Evolutionary conservation across 495 filamentous ascomycete genomes (phyloP), one percentile per base, ranked within the genome.

Genomic region (Bombardia bombarda): DNA sequence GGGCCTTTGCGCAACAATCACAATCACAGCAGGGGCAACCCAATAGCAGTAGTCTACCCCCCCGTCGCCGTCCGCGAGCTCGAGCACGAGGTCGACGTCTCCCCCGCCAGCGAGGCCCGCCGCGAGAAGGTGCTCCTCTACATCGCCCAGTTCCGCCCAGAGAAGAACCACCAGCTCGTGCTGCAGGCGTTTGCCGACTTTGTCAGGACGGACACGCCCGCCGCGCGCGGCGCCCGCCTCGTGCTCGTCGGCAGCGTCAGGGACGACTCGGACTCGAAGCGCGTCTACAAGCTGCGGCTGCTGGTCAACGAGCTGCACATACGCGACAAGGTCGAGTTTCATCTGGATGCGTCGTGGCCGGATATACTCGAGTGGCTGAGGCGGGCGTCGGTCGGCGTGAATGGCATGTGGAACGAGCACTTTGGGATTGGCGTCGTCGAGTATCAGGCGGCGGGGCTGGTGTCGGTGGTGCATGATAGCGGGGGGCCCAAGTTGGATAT

Each of bases 331-430:
- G 87, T 93, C 23, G 77, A 86, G 40, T 98, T 98, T 65, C 73
- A 90, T 48, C 82, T 86, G 48, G 88, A 97, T 55, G 89, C 87
- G 4, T 75, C 81, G 30, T 97, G 90, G 89, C 78, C 82, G 5
- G 75, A 87, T 45, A 84, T 98, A 32, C 72, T 93, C 10, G 70
- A 79, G 18, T 87, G 86, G 77, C 70, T 97, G 34, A 65, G 75
- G 30, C 74, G 67, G 17, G 75, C 81, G 23, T 89, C 78, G 40
- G 72, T 97, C 19, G 92, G 92, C 26, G 87, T 92, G 3, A 98
- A 98, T 55, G 89, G 81, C 42, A 98, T 98, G 92, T 98, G 93
- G 92, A 97, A 95, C 57, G 92, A 98, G 66, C 92, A 98, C 63
- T 98, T 97, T 56, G 93, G 92, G 14, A 98, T 98, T 48, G 92